Percentiles rank a stretch among this genome's conserved stretches.
Evolutionary conservation across 805 yeast species (phyloP).

Genomic region (Candida rishiriensis): DNA sequence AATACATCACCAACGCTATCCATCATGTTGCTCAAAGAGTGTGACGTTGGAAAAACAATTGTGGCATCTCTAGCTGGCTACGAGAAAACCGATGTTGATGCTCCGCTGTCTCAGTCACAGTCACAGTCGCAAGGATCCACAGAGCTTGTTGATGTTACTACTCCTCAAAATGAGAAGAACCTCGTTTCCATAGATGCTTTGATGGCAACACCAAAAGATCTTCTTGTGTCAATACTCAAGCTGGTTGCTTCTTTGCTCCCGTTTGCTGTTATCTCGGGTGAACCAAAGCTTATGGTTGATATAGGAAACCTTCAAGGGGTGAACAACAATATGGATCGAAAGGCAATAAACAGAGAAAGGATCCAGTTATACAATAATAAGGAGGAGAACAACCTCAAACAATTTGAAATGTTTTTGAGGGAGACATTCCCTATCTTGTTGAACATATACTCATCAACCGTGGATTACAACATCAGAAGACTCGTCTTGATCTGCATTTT

Average conservation of each 20-base stretch:
- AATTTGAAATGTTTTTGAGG: conserved; percentile 34
- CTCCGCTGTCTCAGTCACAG: not conserved
- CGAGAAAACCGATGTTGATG: conserved; percentile 30
- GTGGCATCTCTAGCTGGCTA: conserved; percentile 47
- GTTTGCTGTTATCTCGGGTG: conserved; percentile 13
- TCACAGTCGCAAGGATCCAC: not conserved
- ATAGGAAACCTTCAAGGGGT: conserved; percentile 30
- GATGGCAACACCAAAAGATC: conserved; percentile 69
- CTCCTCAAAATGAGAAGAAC: not conserved
- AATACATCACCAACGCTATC: conserved; percentile 40
- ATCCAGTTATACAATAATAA: conserved; percentile 26
- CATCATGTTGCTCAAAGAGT: conserved; percentile 40
- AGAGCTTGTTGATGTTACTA: not conserved
- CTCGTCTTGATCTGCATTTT: conserved; percentile 49
- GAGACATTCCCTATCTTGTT: conserved; percentile 50
- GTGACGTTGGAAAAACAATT: conserved; percentile 45
- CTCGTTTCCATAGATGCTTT: conserved; percentile 58
- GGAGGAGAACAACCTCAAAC: conserved; percentile 14
- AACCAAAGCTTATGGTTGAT: conserved; percentile 9
- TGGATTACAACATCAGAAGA: conserved; percentile 61
- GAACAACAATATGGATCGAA: conserved; percentile 18
- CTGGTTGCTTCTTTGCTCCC: conserved; percentile 61
- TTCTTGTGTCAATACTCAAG: conserved; percentile 49
- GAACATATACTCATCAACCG: conserved; percentile 66
- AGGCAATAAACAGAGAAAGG: conserved; percentile 30